A percentile compares a stretch with the other conserved stretches of the same genome.
phyloP scores from a whole-genome alignment of 2,329 filamentous ascomycete species.

The Calonectria crousiana region DNA sequence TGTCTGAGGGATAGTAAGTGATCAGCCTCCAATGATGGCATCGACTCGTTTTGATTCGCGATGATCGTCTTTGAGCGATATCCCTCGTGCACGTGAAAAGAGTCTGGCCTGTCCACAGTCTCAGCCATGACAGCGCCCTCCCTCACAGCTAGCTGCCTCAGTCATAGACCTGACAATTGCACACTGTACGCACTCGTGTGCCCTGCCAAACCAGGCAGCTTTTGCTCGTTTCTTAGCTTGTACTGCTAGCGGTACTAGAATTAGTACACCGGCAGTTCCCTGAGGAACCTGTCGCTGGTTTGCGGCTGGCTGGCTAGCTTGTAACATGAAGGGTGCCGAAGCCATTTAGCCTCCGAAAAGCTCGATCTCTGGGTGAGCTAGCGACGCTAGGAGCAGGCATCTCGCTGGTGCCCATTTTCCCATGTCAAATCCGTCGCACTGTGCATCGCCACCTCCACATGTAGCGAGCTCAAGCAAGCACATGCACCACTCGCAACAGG shows the following conservation, averaged over 20 bases:
- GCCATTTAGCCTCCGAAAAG: not conserved
- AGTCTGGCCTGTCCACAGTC: not conserved
- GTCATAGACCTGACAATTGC: not conserved
- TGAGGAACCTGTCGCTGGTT: not conserved
- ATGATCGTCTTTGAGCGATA: not conserved
- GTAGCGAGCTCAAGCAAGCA: not conserved
- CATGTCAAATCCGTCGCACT: constrained; percentile 34
- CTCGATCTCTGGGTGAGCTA: not conserved
- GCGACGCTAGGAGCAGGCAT: constrained; percentile 4
- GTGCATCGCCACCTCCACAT: constrained; percentile 45
- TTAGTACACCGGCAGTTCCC: not conserved
- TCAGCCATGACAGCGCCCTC: not conserved
- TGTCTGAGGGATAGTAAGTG: not conserved
- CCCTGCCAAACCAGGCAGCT: not conserved
- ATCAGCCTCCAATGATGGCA: not conserved
- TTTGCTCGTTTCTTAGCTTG: not conserved
- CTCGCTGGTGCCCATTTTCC: not conserved
- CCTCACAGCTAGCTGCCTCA: not conserved
- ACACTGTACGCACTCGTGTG: not conserved
- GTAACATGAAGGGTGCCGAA: not conserved
- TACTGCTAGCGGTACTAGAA: not conserved
- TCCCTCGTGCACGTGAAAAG: not conserved
- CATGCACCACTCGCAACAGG: not conserved
- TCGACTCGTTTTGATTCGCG: not conserved
- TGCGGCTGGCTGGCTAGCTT: constrained; percentile 3